Evolutionary conservation across 2,329 filamentous ascomycete genomes (phyloP).

Genomic region (Fusarium abutilonis): DNA sequence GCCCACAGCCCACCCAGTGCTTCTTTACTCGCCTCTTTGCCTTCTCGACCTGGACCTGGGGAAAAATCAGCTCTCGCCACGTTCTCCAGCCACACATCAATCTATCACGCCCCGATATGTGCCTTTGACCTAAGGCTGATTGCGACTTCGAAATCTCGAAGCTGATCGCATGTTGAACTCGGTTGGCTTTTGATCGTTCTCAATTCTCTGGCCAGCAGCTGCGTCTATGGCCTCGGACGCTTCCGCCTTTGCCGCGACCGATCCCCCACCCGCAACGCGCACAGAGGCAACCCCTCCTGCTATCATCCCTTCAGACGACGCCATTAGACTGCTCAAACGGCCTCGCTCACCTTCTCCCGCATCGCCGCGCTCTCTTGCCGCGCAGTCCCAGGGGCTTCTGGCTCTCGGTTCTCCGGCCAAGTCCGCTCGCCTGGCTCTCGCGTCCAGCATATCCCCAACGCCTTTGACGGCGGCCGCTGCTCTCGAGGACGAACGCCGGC

Average conservation of each 20-base stretch:
- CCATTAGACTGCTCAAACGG: conserved; percentile 54
- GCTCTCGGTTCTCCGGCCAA: conserved; percentile 63
- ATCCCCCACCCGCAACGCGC: conserved; percentile 56
- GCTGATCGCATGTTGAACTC: conserved; percentile 40
- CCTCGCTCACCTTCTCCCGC: conserved; percentile 59
- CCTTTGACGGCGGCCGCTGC: conserved; percentile 64
- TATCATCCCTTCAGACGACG: conserved; percentile 53
- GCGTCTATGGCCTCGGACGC: conserved; percentile 64
- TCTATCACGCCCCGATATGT: conserved; percentile 51
- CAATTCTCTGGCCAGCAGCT: conserved; percentile 38
- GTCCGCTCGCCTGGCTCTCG: conserved; percentile 60
- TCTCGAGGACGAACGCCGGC: conserved; percentile 63
- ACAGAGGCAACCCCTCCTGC: conserved; percentile 50
- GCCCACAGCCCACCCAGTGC: conserved; percentile 39
- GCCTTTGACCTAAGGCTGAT: conserved; percentile 44
- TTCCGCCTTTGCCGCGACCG: conserved; percentile 63
- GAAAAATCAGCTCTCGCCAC: conserved; percentile 56
- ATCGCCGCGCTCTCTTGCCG: conserved; percentile 48
- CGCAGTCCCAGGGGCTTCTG: conserved; percentile 46
- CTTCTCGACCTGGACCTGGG: conserved; percentile 27
- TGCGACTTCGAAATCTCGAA: conserved; percentile 38
- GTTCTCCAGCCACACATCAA: conserved; percentile 56
- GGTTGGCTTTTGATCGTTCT: conserved; percentile 19
- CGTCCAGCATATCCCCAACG: conserved; percentile 56
- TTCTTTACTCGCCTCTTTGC: conserved; percentile 37